These are phyloP conservation scores for Lichtheimia ornata DNA, from an alignment of 371 early-diverging fungal species.

Conservation along the genomic window DNA sequence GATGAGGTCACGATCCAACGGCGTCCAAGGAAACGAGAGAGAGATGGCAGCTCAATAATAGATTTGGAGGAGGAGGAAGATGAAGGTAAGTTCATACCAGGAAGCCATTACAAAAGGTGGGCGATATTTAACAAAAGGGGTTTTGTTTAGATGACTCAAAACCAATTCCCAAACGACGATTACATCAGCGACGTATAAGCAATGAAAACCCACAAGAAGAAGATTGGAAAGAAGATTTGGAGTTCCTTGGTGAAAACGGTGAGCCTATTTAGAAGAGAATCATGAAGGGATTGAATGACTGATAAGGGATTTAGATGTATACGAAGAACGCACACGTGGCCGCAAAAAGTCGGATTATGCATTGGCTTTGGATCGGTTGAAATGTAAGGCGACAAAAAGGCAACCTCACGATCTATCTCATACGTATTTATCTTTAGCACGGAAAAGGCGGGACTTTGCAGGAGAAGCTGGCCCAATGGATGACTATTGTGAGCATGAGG, in stretches of 20 bases:
- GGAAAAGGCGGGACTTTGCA: constrained; percentile 11
- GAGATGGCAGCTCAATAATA: too few species aligned
- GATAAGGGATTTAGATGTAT: constrained; percentile 11
- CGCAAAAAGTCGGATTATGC: constrained; percentile 16
- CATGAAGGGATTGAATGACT: background rate
- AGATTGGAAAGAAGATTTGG: constrained; percentile 16
- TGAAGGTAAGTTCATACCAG: too few species aligned
- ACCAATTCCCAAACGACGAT: background rate
- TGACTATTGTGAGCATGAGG: constrained; percentile 6
- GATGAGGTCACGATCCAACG: background rate
- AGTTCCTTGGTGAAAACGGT: constrained; percentile 22
- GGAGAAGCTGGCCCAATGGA: constrained; percentile 22
- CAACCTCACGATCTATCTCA: background rate
- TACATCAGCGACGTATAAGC: background rate
- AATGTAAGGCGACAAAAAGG: constrained; percentile 3
- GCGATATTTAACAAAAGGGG: too few species aligned
- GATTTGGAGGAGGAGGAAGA: too few species aligned
- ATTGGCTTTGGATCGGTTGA: constrained; percentile 13
- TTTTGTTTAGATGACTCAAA: too few species aligned
- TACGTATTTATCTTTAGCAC: constrained; percentile 5
- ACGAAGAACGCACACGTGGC: constrained; percentile 18
- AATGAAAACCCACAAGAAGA: constrained; percentile 5
- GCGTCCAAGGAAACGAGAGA: background rate
- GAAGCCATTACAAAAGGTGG: too few species aligned
- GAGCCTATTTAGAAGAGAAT: background rate